Evolutionary conservation across 768 basidiomycete species (phyloP).

Genomic region (Megacollybia marginata): DNA sequence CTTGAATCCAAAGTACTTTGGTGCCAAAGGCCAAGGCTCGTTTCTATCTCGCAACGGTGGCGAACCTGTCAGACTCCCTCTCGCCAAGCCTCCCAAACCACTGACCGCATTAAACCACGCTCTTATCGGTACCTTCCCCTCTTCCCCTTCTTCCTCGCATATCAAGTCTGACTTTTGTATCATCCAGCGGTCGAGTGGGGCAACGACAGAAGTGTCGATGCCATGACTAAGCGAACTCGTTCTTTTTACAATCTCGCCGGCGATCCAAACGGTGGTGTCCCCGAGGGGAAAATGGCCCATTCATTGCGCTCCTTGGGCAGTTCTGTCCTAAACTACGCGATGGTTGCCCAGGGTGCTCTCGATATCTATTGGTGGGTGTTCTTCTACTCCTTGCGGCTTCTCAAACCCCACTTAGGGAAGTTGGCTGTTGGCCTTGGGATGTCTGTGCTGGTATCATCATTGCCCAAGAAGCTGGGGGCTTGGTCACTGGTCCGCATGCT

Average conservation of each 20-base stretch:
- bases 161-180: conserved; percentile 1
- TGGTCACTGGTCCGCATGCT: conserved; percentile 64
- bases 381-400: background rate
- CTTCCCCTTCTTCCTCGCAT: background rate
- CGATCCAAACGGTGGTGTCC: conserved; percentile 51
- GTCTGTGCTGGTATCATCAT: conserved; percentile 91
- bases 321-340: conserved; percentile 73
- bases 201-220: conserved; percentile 53
- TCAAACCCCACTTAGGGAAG: conserved; percentile 46
- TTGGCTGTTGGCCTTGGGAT: conserved; percentile 83
- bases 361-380: conserved; percentile 76
- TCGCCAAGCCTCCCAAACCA: conserved; percentile 50
- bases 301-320: conserved; percentile 78
- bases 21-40: conserved; percentile 72
- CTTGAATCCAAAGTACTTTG: conserved; percentile 52
- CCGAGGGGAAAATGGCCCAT: conserved; percentile 81
- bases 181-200: conserved; percentile 79
- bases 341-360: conserved; percentile 84
- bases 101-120: conserved; percentile 70
- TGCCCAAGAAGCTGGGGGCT: conserved; percentile 80
- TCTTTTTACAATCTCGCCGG: conserved; percentile 76
- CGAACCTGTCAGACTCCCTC: conserved; percentile 53
- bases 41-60: conserved; percentile 51
- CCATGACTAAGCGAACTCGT: conserved; percentile 49
- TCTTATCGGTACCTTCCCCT: conserved; percentile 44